A percentile compares a stretch with the other conserved stretches of the same genome.
Evolutionary conservation across 192 early-diverging fungal genomes (phyloP).

Genomic region (Globomyces pollinis-pini): DNA sequence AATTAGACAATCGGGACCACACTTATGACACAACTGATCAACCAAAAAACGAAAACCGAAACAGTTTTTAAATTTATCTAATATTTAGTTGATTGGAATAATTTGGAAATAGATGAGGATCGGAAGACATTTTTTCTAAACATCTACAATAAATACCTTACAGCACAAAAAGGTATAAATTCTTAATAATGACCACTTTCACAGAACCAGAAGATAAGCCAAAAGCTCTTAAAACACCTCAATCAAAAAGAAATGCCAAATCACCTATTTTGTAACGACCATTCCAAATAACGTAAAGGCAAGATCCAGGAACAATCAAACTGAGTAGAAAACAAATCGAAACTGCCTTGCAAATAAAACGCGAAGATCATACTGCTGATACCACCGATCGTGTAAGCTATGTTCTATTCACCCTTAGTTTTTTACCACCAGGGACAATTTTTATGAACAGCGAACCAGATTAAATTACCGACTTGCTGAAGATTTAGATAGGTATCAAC

Average conservation of each 20-base stretch:
- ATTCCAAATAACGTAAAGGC: neutral
- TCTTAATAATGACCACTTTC: no score
- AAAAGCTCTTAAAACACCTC: slow-evolving; percentile 5
- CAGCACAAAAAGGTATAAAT: slow-evolving; percentile 16
- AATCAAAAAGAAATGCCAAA: neutral
- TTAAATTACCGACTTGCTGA: slow-evolving; percentile 35
- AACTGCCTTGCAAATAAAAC: slow-evolving; percentile 24
- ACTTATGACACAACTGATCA: slow-evolving; percentile 12
- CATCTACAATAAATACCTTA: slow-evolving; percentile 23
- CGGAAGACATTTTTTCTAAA: slow-evolving; percentile 35
- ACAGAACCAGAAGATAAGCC: neutral
- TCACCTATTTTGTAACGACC: neutral
- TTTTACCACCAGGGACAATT: slow-evolving; percentile 36
- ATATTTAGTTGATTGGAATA: slow-evolving; percentile 31
- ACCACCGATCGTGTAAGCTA: no score
- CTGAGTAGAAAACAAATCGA: slow-evolving; percentile 28
- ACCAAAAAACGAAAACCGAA: slow-evolving; percentile 7
- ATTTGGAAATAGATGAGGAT: slow-evolving; percentile 39
- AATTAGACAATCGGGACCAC: slow-evolving; percentile 19
- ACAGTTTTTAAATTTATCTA: neutral
- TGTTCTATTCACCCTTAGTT: no score
- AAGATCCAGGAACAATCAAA: neutral
- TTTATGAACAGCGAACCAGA: slow-evolving; percentile 37
- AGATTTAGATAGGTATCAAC: slow-evolving; percentile 38
- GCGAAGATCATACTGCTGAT: slow-evolving; percentile 17